These are phyloP conservation scores for Ceratocystiopsis minuta DNA, from an alignment of 2,329 filamentous ascomycete species.

Conservation along the genomic window DNA sequence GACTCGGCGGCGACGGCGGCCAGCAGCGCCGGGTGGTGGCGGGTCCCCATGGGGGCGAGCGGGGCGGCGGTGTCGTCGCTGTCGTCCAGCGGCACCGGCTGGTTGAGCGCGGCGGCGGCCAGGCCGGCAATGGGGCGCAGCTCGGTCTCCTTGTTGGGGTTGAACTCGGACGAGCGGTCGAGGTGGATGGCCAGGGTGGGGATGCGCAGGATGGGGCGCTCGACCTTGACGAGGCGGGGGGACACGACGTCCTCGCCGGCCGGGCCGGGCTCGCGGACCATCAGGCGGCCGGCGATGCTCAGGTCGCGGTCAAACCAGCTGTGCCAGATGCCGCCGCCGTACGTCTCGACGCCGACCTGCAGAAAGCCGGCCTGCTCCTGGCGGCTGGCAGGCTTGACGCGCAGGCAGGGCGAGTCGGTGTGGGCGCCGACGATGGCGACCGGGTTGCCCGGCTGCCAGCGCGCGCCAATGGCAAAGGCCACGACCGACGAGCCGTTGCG, in stretches of 20 bases:
- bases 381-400: constrained; percentile 88
- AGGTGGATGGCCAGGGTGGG: constrained; percentile 91
- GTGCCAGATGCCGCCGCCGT: constrained; percentile 93
- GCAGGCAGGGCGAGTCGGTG: constrained; percentile 82
- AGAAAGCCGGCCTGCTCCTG: constrained; percentile 73
- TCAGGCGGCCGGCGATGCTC: constrained; percentile 71
- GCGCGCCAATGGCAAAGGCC: constrained; percentile 76
- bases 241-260: constrained; percentile 47
- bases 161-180: constrained; percentile 67
- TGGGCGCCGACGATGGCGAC: constrained; percentile 90
- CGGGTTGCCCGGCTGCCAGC: constrained; percentile 83
- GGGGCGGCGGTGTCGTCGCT: constrained; percentile 46
- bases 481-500: constrained; percentile 85
- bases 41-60: constrained; percentile 46
- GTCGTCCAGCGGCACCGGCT: constrained; percentile 19
- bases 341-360: constrained; percentile 91
- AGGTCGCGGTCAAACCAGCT: constrained; percentile 96
- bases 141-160: constrained; percentile 94
- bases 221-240: constrained; percentile 76
- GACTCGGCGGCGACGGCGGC: constrained; percentile 70
- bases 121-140: constrained; percentile 85
- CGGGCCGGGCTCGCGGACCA: constrained; percentile 43
- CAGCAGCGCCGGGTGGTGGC: constrained; percentile 78
- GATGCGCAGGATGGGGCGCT: constrained; percentile 77
- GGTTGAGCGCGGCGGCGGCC: constrained; percentile 73